Percentiles rank a stretch among this genome's conserved stretches.
Evolutionary conservation across 495 filamentous ascomycete genomes (phyloP).

Genomic region (Hypoxylon intermedium): DNA sequence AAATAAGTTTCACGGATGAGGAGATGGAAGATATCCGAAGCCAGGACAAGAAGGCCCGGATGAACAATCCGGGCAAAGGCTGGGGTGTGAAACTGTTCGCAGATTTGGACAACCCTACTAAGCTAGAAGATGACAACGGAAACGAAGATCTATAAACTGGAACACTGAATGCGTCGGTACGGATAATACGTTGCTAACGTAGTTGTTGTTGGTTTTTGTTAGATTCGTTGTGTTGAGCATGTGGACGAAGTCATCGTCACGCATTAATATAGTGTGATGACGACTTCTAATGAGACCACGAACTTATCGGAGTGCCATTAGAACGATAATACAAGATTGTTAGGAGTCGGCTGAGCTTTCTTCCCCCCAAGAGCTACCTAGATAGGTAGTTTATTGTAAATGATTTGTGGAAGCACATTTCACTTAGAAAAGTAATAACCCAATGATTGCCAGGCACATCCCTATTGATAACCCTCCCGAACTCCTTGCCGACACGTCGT

Average conservation of each 20-base stretch:
- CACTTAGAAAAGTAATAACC: conserved; percentile 3
- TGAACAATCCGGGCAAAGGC: conserved; percentile 63
- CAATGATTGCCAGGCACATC: conserved; percentile 3
- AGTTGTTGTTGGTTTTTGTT: too few species aligned
- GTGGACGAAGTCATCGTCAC: too few species aligned
- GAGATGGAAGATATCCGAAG: conserved; percentile 62
- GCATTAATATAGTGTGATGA: too few species aligned
- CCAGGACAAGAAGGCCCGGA: conserved; percentile 63
- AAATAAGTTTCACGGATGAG: conserved; percentile 35
- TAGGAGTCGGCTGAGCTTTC: too few species aligned
- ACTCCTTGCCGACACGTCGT: not conserved
- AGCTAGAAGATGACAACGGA: conserved; percentile 5
- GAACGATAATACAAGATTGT: too few species aligned
- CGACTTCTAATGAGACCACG: too few species aligned
- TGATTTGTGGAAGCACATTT: too few species aligned
- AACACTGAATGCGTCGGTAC: not conserved
- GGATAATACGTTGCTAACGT: too few species aligned
- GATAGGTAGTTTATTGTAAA: not conserved
- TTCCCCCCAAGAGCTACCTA: too few species aligned
- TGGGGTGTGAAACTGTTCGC: conserved; percentile 67
- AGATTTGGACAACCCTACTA: conserved; percentile 53
- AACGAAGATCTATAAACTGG: conserved; percentile 17
- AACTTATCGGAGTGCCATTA: too few species aligned
- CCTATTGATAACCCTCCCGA: not conserved
- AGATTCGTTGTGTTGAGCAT: too few species aligned